Evolutionary conservation across 2,329 filamentous ascomycete genomes (phyloP), one percentile per base, ranked within the genome.

Genomic region (Ophiocordyceps sinensis): DNA sequence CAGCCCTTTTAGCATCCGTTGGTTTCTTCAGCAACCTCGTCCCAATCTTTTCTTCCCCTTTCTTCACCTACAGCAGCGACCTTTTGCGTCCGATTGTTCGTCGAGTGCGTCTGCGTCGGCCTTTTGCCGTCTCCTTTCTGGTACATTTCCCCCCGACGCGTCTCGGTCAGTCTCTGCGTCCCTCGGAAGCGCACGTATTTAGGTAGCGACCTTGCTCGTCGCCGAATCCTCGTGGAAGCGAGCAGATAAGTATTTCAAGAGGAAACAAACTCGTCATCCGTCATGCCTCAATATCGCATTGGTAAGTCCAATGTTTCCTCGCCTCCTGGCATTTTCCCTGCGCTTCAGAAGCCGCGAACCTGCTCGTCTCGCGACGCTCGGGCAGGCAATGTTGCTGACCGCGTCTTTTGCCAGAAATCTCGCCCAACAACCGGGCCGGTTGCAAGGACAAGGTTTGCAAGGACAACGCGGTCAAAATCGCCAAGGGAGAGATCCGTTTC

Each of bases 371-470:
- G 17, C 32, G 32, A 35, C 32, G 17, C 9, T 9, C 32, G 31
- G 13, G 31, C 31, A 15, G 12, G 14, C 32, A 15, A 6, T 38
- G 28, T n/a, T 36, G 21, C 39, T 42, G 13, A 42, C 36, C 28
- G n/a, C 17, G 26, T 38, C 6, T 34, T 21, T 31, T 10, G 28
- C n/a, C 53, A 93, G 87, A 94, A 59, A 50, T 81, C 28, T 75
- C 82, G n/a, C 63, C 68, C 37, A 82, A 73, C 56, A 75, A 71
- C 52, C 82, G 87, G 44, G 85, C 88, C 41, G 75, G 66, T 39
- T 96, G 88, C 65, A 71, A 79, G 47, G 79, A 79, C 55, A 68
- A 66, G 5, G 68, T 78, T 47, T 95, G 89, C 70, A 87, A 87
- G 60, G 70, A 82, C 3, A 64, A 63, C 2, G 66, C 55, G 1